Evolutionary conservation across 2,329 filamentous ascomycete genomes (phyloP).

Genomic region (Chrysosporium keratinophilum): DNA sequence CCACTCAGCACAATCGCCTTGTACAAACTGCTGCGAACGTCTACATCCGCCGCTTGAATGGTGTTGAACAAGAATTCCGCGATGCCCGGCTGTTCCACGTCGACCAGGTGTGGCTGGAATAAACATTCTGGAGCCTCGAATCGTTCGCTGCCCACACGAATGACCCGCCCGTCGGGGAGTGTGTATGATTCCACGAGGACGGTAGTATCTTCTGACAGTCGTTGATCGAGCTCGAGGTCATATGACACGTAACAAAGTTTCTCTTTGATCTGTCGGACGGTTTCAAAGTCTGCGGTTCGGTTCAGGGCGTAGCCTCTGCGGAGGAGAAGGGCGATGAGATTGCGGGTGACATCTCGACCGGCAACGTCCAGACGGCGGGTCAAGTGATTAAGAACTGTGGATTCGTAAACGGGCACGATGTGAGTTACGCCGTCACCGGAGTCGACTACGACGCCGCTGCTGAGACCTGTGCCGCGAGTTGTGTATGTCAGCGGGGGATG

Average conservation of each 20-base stretch:
- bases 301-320: slow-evolving; percentile 94
- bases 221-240: slow-evolving; percentile 91
- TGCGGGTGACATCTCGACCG: slow-evolving; percentile 93
- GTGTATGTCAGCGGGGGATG: not conserved
- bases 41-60: slow-evolving; percentile 89
- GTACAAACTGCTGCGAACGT: slow-evolving; percentile 86
- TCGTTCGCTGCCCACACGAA: slow-evolving; percentile 88
- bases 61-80: slow-evolving; percentile 98
- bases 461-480: slow-evolving; percentile 51
- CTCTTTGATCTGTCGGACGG: slow-evolving; percentile 97
- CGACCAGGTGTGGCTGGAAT: slow-evolving; percentile 95
- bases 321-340: slow-evolving; percentile 87
- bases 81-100: slow-evolving; percentile 93
- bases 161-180: slow-evolving; percentile 87
- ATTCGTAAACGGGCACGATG: slow-evolving; percentile 97
- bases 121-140: slow-evolving; percentile 97
- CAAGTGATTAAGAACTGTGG: slow-evolving; percentile 92
- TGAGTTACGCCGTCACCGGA: slow-evolving; percentile 97
- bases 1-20: slow-evolving; percentile 95
- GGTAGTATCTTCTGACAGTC: slow-evolving; percentile 92
- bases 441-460: slow-evolving; percentile 94
- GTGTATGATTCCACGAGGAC: slow-evolving; percentile 97
- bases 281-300: slow-evolving; percentile 97
- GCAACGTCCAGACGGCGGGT: slow-evolving; percentile 90
- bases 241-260: slow-evolving; percentile 99